Evolutionary conservation across 768 basidiomycete genomes (phyloP).

Genomic region (Suillus weaverae): DNA sequence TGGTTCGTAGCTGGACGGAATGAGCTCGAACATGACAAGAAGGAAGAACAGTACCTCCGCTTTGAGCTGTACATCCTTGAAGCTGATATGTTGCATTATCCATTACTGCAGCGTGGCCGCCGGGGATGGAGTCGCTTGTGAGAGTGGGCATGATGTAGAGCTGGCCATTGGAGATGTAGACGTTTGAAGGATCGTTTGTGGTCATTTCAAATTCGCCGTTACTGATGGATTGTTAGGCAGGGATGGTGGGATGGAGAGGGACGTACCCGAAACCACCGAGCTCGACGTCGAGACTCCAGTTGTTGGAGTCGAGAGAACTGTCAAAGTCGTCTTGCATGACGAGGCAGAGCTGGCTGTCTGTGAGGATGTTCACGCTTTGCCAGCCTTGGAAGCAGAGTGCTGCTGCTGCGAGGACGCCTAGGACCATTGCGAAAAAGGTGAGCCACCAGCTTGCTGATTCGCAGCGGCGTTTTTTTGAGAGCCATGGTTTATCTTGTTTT

Average conservation of each 20-base stretch:
- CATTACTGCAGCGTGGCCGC: conserved; percentile 37
- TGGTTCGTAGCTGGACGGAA: conserved; percentile 15
- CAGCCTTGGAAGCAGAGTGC: conserved; percentile 49
- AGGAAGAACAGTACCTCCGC: conserved; percentile 2
- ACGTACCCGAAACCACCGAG: conserved; percentile 53
- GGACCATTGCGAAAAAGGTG: conserved; percentile 40
- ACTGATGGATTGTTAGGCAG: conserved; percentile 17
- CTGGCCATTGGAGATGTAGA: conserved; percentile 47
- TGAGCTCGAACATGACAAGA: neutral
- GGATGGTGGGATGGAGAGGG: neutral
- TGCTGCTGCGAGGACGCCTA: conserved; percentile 44
- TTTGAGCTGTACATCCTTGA: conserved; percentile 33
- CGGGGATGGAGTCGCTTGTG: conserved; percentile 46
- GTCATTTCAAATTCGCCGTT: conserved; percentile 62
- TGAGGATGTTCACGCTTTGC: conserved; percentile 37
- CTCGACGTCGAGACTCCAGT: conserved; percentile 51
- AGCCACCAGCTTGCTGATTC: conserved; percentile 47
- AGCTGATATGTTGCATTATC: conserved; percentile 40
- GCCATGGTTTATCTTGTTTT: conserved; percentile 48
- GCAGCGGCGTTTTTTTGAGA: conserved; percentile 33
- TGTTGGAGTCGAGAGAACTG: conserved; percentile 39
- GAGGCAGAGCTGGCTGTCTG: conserved; percentile 37
- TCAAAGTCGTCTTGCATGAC: conserved; percentile 53
- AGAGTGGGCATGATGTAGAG: conserved; percentile 63
- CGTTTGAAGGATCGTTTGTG: conserved; percentile 38